These are phyloP conservation scores for Leishmania mexicana DNA, from an alignment of 208 protist species.

Conservation along the genomic window DNA sequence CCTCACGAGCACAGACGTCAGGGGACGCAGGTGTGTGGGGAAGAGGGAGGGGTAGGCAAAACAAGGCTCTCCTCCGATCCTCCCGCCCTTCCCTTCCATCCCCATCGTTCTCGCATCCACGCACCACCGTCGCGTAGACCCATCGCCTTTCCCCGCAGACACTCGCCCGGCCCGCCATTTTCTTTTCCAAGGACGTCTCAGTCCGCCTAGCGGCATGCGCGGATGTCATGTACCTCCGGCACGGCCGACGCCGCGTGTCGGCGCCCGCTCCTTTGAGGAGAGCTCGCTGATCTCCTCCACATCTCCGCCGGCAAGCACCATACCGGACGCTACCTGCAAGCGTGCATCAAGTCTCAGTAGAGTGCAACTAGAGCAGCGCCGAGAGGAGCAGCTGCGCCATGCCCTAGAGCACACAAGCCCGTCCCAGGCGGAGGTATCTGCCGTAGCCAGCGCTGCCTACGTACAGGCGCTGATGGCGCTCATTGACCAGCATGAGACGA, in stretches of 20 bases:
- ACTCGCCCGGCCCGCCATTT: background rate
- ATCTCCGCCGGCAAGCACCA: constrained; percentile 18
- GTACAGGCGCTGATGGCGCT: constrained; percentile 34
- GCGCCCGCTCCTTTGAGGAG: background rate
- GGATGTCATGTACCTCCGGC: background rate
- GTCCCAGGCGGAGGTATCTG: constrained; percentile 26
- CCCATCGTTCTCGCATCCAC: background rate
- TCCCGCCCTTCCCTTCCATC: background rate
- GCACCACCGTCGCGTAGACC: background rate
- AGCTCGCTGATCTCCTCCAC: constrained; percentile 7
- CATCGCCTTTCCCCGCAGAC: background rate
- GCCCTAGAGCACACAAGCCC: constrained; percentile 20
- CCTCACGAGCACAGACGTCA: background rate
- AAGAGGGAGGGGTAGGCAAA: background rate
- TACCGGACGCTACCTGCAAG: constrained; percentile 3
- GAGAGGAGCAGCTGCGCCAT: constrained; percentile 25
- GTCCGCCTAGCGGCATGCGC: background rate
- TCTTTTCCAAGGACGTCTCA: background rate
- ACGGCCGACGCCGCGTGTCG: background rate
- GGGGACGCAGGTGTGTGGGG: background rate
- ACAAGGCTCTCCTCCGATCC: background rate
- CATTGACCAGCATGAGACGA: constrained; percentile 21
- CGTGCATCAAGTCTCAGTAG: constrained; percentile 6
- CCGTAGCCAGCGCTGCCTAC: constrained; percentile 34
- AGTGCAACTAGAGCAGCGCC: constrained; percentile 1